Conservation (phyloP, 2,329 filamentous ascomycete species). For the Leptosphaerulina australis region DNA sequence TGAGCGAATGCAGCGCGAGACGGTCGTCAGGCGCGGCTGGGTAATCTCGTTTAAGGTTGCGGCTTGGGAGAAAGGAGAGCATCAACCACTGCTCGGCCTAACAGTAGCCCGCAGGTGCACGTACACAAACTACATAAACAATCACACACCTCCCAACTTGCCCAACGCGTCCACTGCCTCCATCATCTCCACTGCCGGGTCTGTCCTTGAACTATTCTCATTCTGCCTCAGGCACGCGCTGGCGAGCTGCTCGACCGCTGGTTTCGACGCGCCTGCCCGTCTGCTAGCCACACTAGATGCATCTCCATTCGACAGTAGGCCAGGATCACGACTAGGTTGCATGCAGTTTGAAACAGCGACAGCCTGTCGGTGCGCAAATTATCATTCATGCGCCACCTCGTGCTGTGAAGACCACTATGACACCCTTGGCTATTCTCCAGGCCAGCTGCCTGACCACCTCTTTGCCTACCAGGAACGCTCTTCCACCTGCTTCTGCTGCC, state of each 20-base stretch:
- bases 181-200: constrained; percentile 16
- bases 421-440: background rate
- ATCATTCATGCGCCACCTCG: constrained; percentile 13
- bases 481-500: constrained; percentile 7
- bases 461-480: constrained; percentile 2
- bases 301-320: constrained; percentile 6
- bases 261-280: constrained; percentile 3
- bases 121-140: constrained; percentile 16
- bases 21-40: constrained; percentile 39
- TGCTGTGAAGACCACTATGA: constrained; percentile 8
- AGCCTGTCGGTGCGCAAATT: constrained; percentile 18
- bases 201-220: constrained; percentile 2
- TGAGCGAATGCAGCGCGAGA: constrained; percentile 15
- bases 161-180: constrained; percentile 1
- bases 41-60: constrained; percentile 14
- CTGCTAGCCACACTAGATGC: constrained; percentile 5
- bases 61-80: constrained; percentile 18
- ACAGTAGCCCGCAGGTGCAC: constrained; percentile 7
- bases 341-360: constrained; percentile 17
- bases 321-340: constrained; percentile 8
- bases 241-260: constrained; percentile 1
- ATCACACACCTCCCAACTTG: constrained; percentile 5
- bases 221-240: constrained; percentile 11
- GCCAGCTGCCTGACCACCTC: background rate
- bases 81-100: constrained; percentile 20